Percentiles rank a stretch among this genome's conserved stretches.
Conservation (phyloP, 345 rosid genomes). For the Clausena lansium region DNA sequence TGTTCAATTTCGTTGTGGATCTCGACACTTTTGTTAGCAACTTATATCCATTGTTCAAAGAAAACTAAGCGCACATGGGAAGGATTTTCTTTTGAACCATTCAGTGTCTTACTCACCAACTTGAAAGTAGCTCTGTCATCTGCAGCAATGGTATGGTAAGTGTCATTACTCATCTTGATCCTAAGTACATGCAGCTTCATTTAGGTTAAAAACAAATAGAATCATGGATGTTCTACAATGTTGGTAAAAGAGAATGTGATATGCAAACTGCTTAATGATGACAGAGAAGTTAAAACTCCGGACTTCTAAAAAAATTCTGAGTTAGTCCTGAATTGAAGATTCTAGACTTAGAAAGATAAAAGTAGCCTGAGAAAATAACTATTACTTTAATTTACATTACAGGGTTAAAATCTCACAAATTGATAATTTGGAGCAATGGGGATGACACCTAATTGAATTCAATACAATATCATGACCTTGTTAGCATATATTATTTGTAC, state of each 20-base stretch:
- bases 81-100: constrained; percentile 47
- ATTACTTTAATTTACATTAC: neutral
- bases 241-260: neutral
- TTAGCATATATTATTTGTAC: neutral
- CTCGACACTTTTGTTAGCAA: constrained; percentile 38
- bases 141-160: constrained; percentile 83
- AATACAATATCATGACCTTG: neutral
- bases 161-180: neutral
- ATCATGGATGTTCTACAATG: neutral
- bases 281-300: neutral
- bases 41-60: constrained; percentile 42
- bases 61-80: constrained; percentile 54
- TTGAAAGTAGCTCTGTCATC: constrained; percentile 61
- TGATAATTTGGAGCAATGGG: neutral
- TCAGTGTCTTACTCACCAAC: constrained; percentile 28
- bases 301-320: neutral
- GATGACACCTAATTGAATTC: neutral
- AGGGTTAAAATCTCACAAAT: neutral
- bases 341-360: neutral
- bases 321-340: neutral
- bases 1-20: constrained; percentile 69
- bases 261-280: neutral
- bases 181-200: too few species aligned
- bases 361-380: neutral
- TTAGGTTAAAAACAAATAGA: too few species aligned